Conservation (phyloP, 164 flowering plant genomes). For the Sedum album region DNA sequence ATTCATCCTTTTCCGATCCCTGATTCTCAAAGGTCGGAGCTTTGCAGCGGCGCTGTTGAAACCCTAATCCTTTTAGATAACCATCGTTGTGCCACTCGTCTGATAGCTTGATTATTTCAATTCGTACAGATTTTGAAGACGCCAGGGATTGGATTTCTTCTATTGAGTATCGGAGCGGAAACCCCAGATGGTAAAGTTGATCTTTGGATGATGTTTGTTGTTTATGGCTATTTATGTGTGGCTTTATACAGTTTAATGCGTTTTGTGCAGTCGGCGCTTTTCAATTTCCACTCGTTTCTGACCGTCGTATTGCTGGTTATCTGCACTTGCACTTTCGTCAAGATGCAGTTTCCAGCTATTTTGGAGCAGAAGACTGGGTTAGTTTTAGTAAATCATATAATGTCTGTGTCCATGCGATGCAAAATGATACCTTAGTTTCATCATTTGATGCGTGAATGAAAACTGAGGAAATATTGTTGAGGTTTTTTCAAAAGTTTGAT, state of each 20-base stretch:
- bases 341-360: conserved; percentile 13
- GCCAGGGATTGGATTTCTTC: not conserved
- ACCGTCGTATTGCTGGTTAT: conserved; percentile 9
- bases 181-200: not conserved
- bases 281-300: conserved; percentile 13
- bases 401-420: not conserved
- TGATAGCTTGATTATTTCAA: not conserved
- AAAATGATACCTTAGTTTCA: not conserved
- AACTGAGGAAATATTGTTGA: too few species aligned
- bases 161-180: not conserved
- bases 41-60: not conserved
- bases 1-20: not conserved
- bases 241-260: not conserved
- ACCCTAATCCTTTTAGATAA: not conserved
- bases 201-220: not conserved
- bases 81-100: not conserved
- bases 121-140: not conserved
- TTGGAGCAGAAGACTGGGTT: conserved; percentile 12
- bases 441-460: not conserved
- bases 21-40: not conserved
- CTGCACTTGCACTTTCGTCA: conserved; percentile 11
- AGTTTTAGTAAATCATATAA: not conserved
- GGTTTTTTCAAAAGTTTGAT: too few species aligned
- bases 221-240: not conserved
- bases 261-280: conserved; percentile 10